These are phyloP conservation scores for Medicago ruthenica DNA, from an alignment of 306 rosid species.

Conservation along the genomic window DNA sequence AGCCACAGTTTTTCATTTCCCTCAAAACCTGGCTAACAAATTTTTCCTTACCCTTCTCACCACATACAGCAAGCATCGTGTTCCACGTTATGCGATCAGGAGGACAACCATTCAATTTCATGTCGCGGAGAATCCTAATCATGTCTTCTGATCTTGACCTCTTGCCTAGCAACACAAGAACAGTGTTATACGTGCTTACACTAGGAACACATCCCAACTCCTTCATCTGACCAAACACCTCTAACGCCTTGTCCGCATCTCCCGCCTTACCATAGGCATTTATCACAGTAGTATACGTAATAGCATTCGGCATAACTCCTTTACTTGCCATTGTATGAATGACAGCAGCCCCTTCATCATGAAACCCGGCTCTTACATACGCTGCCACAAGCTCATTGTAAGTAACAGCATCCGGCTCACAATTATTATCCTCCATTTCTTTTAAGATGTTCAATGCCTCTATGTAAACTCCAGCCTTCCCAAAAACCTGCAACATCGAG, in stretches of 20 bases:
- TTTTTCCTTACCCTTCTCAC: constrained; percentile 77
- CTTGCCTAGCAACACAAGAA: constrained; percentile 86
- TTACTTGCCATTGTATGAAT: constrained; percentile 74
- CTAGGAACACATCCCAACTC: constrained; percentile 84
- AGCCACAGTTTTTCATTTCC: constrained; percentile 93
- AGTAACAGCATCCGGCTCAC: constrained; percentile 77
- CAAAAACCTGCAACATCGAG: constrained; percentile 81
- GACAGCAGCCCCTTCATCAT: constrained; percentile 78
- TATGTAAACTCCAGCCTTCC: constrained; percentile 80
- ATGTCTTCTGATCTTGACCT: constrained; percentile 70
- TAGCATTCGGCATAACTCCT: constrained; percentile 85
- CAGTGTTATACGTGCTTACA: constrained; percentile 76
- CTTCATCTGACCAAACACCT: constrained; percentile 83
- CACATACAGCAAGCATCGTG: constrained; percentile 88
- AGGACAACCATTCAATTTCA: constrained; percentile 81
- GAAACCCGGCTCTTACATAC: constrained; percentile 90
- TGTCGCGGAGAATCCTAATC: constrained; percentile 74
- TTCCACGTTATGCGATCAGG: constrained; percentile 92
- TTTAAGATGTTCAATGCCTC: constrained; percentile 83
- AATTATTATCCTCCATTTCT: constrained; percentile 85
- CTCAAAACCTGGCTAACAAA: constrained; percentile 70
- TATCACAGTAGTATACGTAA: constrained; percentile 86
- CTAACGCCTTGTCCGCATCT: constrained; percentile 74
- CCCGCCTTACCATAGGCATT: constrained; percentile 86
- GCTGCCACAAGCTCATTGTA: constrained; percentile 93